Percentiles rank a stretch among this genome's conserved stretches.
phyloP scores from a whole-genome alignment of 352 stramenopile genomes.

The Pythium pyrilobum region DNA sequence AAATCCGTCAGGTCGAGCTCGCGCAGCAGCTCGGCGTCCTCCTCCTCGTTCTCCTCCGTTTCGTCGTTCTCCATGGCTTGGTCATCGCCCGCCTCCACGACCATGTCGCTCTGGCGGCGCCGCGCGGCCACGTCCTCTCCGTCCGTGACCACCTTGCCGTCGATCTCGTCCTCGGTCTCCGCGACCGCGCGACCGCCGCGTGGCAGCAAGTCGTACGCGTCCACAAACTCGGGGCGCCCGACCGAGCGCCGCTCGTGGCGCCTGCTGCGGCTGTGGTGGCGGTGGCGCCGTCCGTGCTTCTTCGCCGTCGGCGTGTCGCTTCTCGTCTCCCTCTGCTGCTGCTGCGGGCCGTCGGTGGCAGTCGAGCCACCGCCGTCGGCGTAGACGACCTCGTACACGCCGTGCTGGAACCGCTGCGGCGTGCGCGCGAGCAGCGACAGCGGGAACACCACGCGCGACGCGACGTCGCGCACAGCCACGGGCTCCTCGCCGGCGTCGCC shows the following conservation, averaged over 20 bases:
- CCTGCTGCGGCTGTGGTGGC: constrained; percentile 4
- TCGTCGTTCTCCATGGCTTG: constrained; percentile 14
- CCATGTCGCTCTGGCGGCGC: constrained; percentile 13
- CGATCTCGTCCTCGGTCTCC: constrained; percentile 8
- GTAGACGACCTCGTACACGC: constrained; percentile 37
- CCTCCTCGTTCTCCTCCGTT: constrained; percentile 17
- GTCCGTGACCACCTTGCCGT: constrained; percentile 6
- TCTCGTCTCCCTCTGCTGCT: too few species aligned
- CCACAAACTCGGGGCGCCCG: constrained; percentile 18
- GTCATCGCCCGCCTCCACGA: constrained; percentile 19
- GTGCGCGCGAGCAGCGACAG: constrained; percentile 56
- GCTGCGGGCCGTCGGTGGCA: too few species aligned
- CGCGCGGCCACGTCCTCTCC: constrained; percentile 8
- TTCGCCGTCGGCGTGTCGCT: neutral
- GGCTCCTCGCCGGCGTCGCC: neutral
- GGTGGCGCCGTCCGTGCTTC: constrained; percentile 3
- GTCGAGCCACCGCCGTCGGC: neutral
- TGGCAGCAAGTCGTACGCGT: constrained; percentile 19
- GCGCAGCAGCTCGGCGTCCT: constrained; percentile 36
- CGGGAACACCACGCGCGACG: constrained; percentile 49
- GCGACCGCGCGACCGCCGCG: neutral
- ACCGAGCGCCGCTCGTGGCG: constrained; percentile 13
- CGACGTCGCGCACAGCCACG: constrained; percentile 26
- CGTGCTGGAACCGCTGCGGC: constrained; percentile 47
- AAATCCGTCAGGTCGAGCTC: constrained; percentile 81